A percentile compares a stretch with the other conserved stretches of the same genome.
Evolutionary conservation across 2,329 filamentous ascomycete species (phyloP).

Genomic region (Cladobotryum protrusum): DNA sequence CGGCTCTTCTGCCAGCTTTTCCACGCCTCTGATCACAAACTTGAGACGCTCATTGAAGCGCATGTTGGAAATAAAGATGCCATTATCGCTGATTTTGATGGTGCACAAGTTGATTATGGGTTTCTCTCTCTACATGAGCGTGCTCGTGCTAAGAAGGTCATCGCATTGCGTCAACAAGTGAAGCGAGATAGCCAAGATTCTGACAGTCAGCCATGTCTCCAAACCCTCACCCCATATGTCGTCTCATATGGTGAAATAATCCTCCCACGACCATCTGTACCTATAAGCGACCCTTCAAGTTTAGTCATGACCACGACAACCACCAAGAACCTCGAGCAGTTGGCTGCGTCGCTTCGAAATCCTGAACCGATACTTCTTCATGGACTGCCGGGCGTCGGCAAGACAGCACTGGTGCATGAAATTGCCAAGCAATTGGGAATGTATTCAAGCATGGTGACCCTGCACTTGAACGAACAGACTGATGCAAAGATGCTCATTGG

Average conservation of each 20-base stretch:
- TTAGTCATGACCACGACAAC: conserved; percentile 71
- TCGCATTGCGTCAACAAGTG: conserved; percentile 35
- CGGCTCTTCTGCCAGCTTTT: conserved; percentile 75
- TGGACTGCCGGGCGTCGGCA: conserved; percentile 80
- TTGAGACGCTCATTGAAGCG: conserved; percentile 62
- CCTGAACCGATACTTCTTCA: conserved; percentile 71
- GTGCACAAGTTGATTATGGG: conserved; percentile 66
- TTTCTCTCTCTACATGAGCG: conserved; percentile 60
- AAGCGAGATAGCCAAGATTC: conserved; percentile 17
- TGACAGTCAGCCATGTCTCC: conserved; percentile 17
- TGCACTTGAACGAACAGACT: conserved; percentile 96
- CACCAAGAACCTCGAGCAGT: conserved; percentile 59
- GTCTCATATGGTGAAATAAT: conserved; percentile 60
- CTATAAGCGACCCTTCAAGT: conserved; percentile 37
- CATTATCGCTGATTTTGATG: conserved; percentile 69
- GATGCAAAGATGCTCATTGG: conserved; percentile 95
- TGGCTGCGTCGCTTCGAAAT: conserved; percentile 62
- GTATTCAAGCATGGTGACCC: conserved; percentile 76
- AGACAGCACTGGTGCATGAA: conserved; percentile 80
- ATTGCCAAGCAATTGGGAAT: conserved; percentile 74
- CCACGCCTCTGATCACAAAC: conserved; percentile 70
- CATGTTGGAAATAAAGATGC: conserved; percentile 56
- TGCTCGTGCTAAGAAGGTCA: conserved; percentile 41
- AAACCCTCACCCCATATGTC: conserved; percentile 53
- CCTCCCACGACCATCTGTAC: conserved; percentile 56